phyloP scores from a whole-genome alignment of 2,329 filamentous ascomycete species.

The Reticulascus tulasneorum region DNA sequence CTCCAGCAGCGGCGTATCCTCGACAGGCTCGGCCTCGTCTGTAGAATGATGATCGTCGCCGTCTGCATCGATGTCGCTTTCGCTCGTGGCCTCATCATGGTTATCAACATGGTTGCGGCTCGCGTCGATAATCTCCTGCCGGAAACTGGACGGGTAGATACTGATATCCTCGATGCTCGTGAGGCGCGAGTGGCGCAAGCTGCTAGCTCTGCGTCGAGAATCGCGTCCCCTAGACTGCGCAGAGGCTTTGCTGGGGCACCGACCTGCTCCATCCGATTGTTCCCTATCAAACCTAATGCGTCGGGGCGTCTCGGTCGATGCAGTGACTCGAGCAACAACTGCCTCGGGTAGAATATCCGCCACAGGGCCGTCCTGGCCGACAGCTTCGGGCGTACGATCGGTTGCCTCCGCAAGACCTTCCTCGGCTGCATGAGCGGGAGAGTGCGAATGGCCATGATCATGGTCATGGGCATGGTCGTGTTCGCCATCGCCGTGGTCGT shows the following conservation, averaged over 20 bases:
- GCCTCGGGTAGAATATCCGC: slow-evolving; percentile 62
- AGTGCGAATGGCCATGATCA: slow-evolving; percentile 20
- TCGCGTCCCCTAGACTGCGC: slow-evolving; percentile 33
- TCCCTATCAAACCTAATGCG: slow-evolving; percentile 37
- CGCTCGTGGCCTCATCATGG: slow-evolving; percentile 50
- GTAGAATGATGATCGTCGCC: too few relatives aligned
- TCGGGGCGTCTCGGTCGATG: slow-evolving; percentile 29
- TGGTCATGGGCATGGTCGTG: slow-evolving; percentile 32
- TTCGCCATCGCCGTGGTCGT: slow-evolving; percentile 45
- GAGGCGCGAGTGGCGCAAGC: slow-evolving; percentile 53
- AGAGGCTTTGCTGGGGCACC: slow-evolving; percentile 21
- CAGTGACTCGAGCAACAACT: slow-evolving; percentile 47
- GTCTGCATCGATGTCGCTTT: slow-evolving; percentile 49
- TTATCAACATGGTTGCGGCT: slow-evolving; percentile 45
- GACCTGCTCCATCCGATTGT: slow-evolving; percentile 20
- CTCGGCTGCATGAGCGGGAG: slow-evolving; percentile 42
- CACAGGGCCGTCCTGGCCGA: slow-evolving; percentile 55
- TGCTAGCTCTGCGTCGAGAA: slow-evolving; percentile 42
- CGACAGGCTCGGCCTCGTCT: slow-evolving; percentile 39
- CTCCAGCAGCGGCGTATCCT: slow-evolving; percentile 46
- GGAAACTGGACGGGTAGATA: slow-evolving; percentile 84
- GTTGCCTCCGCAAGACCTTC: slow-evolving; percentile 45
- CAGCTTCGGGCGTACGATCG: slow-evolving; percentile 33
- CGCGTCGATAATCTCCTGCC: slow-evolving; percentile 89
- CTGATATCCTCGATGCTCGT: slow-evolving; percentile 69